Evolutionary conservation across 352 stramenopile species (phyloP), one percentile per base, ranked within the genome.

Genomic region (Globisporangium nagaii): DNA sequence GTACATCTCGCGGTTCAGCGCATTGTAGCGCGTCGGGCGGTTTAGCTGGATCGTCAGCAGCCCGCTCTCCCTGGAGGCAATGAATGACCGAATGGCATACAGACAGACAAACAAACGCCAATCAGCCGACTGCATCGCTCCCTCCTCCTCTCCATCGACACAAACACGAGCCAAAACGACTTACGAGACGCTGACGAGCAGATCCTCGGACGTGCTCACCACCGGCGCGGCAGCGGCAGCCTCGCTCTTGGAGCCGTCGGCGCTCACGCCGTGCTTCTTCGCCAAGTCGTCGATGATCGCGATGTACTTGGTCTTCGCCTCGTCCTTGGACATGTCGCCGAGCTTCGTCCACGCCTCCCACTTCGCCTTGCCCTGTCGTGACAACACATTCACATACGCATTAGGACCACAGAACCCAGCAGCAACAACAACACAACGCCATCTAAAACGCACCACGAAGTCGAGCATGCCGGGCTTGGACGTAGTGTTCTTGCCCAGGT

Each of bases 1-100:
- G 68, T 97, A 97, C 71, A 97, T 84, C 36, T 61, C 72, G 36
- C 84, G 70, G 44, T 86, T 91, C 41, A 97, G 76, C 19, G 91
- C 88, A 58, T 98, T 97, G 59, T 93, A 86, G 41, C 86, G 83
- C n/a, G 50, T 70, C 8, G 84, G 73, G 10, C 84, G 83, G 43
- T 94, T 90, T 31, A 97, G 56, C 56, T 87, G 69, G 37, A 95
- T 75, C 37, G 84, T 85, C 19, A 93, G 44, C 61, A 97, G 57
- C 0, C 84, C 79, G 4, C 53, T 36, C 9, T 79, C 74, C 15
- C 76, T 87, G 25, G n/a, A n/a, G n/a, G n/a, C n/a, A 48, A 13
- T 37, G 17, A 30, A 17, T 13, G 6, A 19, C 19, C 20, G 13
- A 17, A 12, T 11, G 22, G 30, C 12, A 46, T 12, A 46, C 12